phyloP scores from a whole-genome alignment of 164 flowering plant species.

The Chimonanthus salicifolius region DNA sequence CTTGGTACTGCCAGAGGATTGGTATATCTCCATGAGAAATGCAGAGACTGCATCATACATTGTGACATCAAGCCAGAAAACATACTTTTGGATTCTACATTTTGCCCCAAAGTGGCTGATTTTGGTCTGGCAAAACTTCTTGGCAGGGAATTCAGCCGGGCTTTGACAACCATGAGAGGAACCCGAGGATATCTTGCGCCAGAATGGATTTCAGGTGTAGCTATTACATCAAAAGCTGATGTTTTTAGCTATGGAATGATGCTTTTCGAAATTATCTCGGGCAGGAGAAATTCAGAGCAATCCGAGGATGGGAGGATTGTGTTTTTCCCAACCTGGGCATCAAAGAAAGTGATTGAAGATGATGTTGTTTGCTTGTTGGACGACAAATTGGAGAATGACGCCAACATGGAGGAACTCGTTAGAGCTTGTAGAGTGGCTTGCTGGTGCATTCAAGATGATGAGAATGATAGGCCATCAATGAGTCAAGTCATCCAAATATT shows the following conservation, averaged over 20 bases:
- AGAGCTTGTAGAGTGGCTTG: conserved; percentile 29
- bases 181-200: conserved; percentile 45
- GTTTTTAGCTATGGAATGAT: conserved; percentile 44
- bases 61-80: conserved; percentile 44
- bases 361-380: conserved; percentile 22
- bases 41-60: conserved; percentile 39
- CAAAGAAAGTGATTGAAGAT: conserved; percentile 16
- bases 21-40: conserved; percentile 34
- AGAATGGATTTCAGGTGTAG: conserved; percentile 38
- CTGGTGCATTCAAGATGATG: conserved; percentile 36
- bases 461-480: conserved; percentile 30
- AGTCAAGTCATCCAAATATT: conserved; percentile 36
- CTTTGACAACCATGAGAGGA: conserved; percentile 39
- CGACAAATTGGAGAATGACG: conserved; percentile 25
- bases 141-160: conserved; percentile 36
- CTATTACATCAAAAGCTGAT: conserved; percentile 38
- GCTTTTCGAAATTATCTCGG: conserved; percentile 33
- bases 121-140: conserved; percentile 39
- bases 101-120: conserved; percentile 39
- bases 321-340: conserved; percentile 35
- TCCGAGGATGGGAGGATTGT: conserved; percentile 15
- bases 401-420: conserved; percentile 22
- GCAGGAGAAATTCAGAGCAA: conserved; percentile 29
- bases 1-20: conserved; percentile 37
- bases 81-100: conserved; percentile 28